Base-by-base conservation (phyloP, 1,284 basidiomycete species). In the Fomitiporia mediterranea region DNA sequence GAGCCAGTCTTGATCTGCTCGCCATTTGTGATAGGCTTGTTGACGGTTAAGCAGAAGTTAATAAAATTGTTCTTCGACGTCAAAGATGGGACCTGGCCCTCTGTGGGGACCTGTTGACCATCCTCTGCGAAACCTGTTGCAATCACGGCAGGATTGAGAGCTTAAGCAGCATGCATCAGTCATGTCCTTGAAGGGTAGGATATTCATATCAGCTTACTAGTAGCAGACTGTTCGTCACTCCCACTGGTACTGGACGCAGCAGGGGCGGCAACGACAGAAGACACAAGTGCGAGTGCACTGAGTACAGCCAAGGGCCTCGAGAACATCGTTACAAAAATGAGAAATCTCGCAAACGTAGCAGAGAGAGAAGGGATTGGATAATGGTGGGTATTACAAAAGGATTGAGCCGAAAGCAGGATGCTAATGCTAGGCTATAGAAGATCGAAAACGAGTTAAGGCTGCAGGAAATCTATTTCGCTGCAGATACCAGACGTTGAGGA, bases 61-160 rank as follows among this genome's bases (percentile, higher is more conserved):
- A 79, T 79, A 67, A 79, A 81, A 72, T 82, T 82, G 71, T 82
- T 82, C 34, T 62, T 67, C 50, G 76, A 78, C 15, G 79, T 82
- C 34, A 74, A 64, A 8, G 77, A 76, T 0, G 71, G 59, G 32
- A 75, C 75, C 65, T 80, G 77, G 54, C 75, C 76, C 32, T 71
- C 72, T 6, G 67, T 64, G 1, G 75, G 71, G 38, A 66, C 66
- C 21, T 69, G 65, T 61, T 78, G 78, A 13, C 80, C 80, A 57
- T 76, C 62, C n/a, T 72, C 63, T 19, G 65, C 71, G 40, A 79
- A 76, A 13, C 73, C 75, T n/a, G 57, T 56, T 19, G 72, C 71
- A 56, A 80, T 71, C 23, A 76, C 74, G 9, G 58, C 55, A 25
- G 71, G 69, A 57, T 76, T 70, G 46, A 79, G n/a, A 75, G 72